Conservation (phyloP, 768 basidiomycete species). For the Trametes sanguinea region DNA sequence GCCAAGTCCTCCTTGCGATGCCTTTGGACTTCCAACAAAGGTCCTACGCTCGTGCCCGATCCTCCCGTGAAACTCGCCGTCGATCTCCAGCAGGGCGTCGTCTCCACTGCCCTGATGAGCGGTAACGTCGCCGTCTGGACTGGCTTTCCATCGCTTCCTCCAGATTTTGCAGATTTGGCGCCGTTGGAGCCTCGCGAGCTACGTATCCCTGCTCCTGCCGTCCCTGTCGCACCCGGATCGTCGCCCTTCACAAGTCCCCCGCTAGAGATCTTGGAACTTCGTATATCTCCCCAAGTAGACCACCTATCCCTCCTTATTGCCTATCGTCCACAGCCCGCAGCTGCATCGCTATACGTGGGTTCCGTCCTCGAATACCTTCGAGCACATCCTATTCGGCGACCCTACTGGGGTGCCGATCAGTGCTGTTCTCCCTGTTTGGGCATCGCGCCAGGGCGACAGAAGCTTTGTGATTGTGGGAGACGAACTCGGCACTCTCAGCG, state of each 20-base stretch:
- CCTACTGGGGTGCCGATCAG: slow-evolving; percentile 53
- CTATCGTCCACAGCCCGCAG: slow-evolving; percentile 48
- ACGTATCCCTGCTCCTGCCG: slow-evolving; percentile 19
- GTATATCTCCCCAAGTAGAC: slow-evolving; percentile 4
- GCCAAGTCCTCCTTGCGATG: slow-evolving; percentile 48
- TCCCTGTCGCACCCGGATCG: slow-evolving; percentile 2
- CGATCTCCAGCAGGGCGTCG: slow-evolving; percentile 42
- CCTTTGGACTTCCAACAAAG: slow-evolving; percentile 61
- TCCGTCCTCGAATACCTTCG: slow-evolving; percentile 29
- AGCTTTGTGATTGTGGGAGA: slow-evolving; percentile 68
- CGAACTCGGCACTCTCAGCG: slow-evolving; percentile 58
- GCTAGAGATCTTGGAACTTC: slow-evolving; percentile 11
- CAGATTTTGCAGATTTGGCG: slow-evolving; percentile 11
- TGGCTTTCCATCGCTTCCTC: slow-evolving; percentile 37
- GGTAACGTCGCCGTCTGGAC: slow-evolving; percentile 63
- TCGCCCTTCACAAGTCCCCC: neutral
- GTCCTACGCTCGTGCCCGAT: slow-evolving; percentile 43
- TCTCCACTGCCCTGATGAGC: slow-evolving; percentile 54
- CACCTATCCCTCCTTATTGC: slow-evolving; percentile 47
- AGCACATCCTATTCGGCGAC: slow-evolving; percentile 52
- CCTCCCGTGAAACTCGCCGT: slow-evolving; percentile 37
- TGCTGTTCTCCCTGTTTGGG: slow-evolving; percentile 50
- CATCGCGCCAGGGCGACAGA: slow-evolving; percentile 35
- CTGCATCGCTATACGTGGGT: slow-evolving; percentile 56
- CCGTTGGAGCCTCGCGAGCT: slow-evolving; percentile 16